phyloP scores from a whole-genome alignment of 2,329 filamentous ascomycete genomes.

The Canariomyces notabilis region DNA sequence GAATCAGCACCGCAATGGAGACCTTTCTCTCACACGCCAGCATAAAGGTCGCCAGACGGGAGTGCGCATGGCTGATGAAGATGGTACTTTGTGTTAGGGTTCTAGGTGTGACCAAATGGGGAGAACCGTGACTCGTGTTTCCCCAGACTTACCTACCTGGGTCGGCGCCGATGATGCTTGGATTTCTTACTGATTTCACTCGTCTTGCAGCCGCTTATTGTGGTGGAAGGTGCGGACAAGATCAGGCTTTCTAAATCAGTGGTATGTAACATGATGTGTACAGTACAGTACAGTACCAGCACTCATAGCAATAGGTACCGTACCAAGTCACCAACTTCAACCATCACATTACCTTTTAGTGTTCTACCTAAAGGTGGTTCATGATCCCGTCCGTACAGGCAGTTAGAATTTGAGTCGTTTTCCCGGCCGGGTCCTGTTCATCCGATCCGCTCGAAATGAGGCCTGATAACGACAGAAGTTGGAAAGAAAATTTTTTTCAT shows the following conservation, averaged over 20 bases:
- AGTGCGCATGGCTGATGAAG: slow-evolving; percentile 2
- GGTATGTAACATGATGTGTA: too few species aligned
- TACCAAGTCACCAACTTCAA: too few species aligned
- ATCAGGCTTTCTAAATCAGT: neutral
- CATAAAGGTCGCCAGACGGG: too few species aligned
- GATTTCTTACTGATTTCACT: slow-evolving; percentile 14
- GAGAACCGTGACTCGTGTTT: slow-evolving; percentile 14
- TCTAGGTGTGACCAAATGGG: slow-evolving; percentile 4
- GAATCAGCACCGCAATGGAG: too few species aligned
- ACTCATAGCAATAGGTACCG: too few species aligned
- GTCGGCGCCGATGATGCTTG: slow-evolving; percentile 3
- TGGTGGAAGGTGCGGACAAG: neutral
- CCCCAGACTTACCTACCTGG: slow-evolving; percentile 14
- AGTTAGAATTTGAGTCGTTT: neutral
- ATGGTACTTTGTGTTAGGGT: neutral
- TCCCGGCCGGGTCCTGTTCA: slow-evolving; percentile 11
- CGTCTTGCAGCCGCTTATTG: neutral
- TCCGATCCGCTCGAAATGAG: too few species aligned
- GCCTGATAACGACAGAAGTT: too few species aligned
- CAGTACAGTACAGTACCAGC: too few species aligned
- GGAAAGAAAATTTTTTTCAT: slow-evolving; percentile 7
- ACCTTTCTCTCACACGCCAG: too few species aligned
- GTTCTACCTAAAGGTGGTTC: too few species aligned
- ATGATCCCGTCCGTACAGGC: neutral
- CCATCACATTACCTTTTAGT: too few species aligned